These are phyloP conservation scores for Vinca minor DNA, from an alignment of 257 asterid genomes.

Conservation along the genomic window DNA sequence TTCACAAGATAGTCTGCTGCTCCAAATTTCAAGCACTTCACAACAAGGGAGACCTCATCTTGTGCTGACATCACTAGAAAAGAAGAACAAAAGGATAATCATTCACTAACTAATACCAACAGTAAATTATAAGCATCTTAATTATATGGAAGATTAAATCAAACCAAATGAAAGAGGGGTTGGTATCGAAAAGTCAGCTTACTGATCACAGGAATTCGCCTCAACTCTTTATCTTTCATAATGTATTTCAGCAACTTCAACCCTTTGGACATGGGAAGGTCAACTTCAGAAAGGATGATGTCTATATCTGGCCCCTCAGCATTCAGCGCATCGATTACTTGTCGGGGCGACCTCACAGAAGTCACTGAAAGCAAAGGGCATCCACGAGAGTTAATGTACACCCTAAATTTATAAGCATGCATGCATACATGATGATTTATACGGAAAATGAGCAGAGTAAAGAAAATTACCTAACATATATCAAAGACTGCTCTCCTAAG, in stretches of 20 bases:
- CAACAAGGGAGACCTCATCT: constrained; percentile 76
- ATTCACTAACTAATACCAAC: neutral
- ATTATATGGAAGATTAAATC: neutral
- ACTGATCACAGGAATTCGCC: constrained; percentile 90
- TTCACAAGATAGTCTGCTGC: constrained; percentile 99
- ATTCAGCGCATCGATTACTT: constrained; percentile 83
- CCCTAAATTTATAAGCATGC: neutral
- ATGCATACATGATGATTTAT: neutral
- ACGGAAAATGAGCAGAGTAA: neutral
- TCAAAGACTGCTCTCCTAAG: neutral
- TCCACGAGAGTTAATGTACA: constrained; percentile 7
- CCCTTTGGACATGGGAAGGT: constrained; percentile 90
- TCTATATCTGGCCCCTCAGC: constrained; percentile 88
- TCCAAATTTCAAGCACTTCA: constrained; percentile 85
- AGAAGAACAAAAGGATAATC: constrained; percentile 14
- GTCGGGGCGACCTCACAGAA: constrained; percentile 78
- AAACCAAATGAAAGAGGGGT: neutral
- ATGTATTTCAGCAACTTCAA: constrained; percentile 62
- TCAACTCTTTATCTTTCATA: constrained; percentile 66
- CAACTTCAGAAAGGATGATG: constrained; percentile 81
- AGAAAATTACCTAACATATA: neutral
- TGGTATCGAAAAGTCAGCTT: constrained; percentile 20
- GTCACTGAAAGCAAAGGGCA: constrained; percentile 47
- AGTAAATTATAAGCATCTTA: neutral
- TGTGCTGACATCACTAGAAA: constrained; percentile 88